Conservation (phyloP, 2,329 filamentous ascomycete genomes). For the Hypoxylon sp. region DNA sequence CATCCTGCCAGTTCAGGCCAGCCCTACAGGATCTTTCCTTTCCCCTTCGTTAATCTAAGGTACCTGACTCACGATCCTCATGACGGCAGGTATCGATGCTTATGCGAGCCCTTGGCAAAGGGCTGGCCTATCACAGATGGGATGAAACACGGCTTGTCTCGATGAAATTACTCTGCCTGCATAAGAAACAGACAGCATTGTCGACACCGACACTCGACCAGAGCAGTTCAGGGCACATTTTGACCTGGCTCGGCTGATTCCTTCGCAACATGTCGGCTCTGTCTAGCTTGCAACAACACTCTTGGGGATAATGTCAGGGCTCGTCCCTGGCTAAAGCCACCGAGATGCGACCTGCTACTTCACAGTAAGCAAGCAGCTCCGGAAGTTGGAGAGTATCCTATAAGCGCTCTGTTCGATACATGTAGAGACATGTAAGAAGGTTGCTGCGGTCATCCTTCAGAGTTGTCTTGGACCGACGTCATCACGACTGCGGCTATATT, state of each 20-base stretch:
- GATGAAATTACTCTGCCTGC: slow-evolving; percentile 27
- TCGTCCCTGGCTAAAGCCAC: not conserved
- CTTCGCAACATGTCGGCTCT: no score
- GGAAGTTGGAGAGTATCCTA: not conserved
- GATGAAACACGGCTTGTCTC: slow-evolving; percentile 35
- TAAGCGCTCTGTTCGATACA: not conserved
- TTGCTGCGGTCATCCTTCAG: not conserved
- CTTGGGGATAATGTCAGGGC: not conserved
- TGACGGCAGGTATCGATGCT: not conserved
- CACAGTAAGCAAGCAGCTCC: not conserved
- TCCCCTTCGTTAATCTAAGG: not conserved
- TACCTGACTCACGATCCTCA: slow-evolving; percentile 2
- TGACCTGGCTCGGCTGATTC: no score
- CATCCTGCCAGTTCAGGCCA: no score
- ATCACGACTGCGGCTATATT: not conserved
- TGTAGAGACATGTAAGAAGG: not conserved
- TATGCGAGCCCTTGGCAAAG: slow-evolving; percentile 13
- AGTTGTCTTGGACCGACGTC: not conserved
- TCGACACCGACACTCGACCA: slow-evolving; percentile 15
- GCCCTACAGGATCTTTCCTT: slow-evolving; percentile 7
- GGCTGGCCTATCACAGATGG: slow-evolving; percentile 15
- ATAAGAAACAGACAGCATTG: not conserved
- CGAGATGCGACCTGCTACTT: not conserved
- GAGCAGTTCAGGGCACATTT: not conserved
- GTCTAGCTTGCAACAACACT: not conserved